Evolutionary conservation across 768 basidiomycete species (phyloP).

Genomic region (Infundibulicybe gibba): DNA sequence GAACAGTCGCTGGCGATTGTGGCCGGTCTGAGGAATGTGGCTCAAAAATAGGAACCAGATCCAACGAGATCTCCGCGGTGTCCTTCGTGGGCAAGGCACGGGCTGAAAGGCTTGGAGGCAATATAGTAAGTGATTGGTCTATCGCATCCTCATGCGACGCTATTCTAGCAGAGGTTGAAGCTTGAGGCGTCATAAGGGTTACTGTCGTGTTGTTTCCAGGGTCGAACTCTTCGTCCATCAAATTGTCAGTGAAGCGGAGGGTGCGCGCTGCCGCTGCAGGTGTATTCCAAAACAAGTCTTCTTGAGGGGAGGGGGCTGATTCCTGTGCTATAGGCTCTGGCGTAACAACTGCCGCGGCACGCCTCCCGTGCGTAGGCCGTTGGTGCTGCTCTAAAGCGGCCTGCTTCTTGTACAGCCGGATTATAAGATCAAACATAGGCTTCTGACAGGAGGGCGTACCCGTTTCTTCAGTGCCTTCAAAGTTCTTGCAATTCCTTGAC

Average conservation of each 20-base stretch:
- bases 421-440: not conserved
- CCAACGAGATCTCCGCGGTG: too few relatives aligned
- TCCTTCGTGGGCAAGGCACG: too few relatives aligned
- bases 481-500: conserved; percentile 33
- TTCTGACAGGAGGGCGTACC: conserved; percentile 18
- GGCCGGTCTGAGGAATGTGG: not conserved
- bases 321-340: conserved; percentile 14
- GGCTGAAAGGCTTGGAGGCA: too few relatives aligned
- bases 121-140: too few relatives aligned
- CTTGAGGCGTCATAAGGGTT: conserved; percentile 19
- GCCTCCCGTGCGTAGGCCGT: conserved; percentile 1
- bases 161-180: not conserved
- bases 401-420: conserved; percentile 18
- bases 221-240: conserved; percentile 62
- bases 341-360: conserved; percentile 1
- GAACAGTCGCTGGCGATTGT: not conserved
- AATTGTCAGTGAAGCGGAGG: conserved; percentile 59
- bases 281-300: conserved; percentile 64
- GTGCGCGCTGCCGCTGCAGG: conserved; percentile 52
- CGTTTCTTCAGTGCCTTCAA: conserved; percentile 37
- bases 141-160: not conserved
- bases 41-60: not conserved
- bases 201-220: conserved; percentile 46
- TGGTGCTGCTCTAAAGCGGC: conserved; percentile 1
- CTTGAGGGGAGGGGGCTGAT: conserved; percentile 29